A percentile compares a stretch with the other conserved stretches of the same genome.
These are phyloP conservation scores for Cruciata laevipes DNA, from an alignment of 257 asterid genomes.

Conservation along the genomic window DNA sequence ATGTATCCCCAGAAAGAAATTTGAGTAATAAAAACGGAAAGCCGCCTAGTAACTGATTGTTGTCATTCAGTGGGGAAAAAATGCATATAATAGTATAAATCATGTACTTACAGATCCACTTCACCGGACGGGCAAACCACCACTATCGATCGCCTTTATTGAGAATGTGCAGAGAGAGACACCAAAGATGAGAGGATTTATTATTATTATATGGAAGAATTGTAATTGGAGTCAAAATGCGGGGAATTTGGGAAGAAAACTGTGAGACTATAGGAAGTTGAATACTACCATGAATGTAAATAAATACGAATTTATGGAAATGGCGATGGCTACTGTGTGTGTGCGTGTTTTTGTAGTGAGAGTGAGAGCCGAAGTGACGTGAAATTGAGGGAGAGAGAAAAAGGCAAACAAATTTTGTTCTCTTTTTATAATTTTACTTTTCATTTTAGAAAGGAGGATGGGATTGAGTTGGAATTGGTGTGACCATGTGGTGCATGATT, in stretches of 20 bases:
- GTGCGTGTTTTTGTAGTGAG: background rate
- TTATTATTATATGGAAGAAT: background rate
- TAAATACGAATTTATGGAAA: background rate
- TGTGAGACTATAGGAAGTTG: background rate
- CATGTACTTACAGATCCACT: conserved; percentile 28
- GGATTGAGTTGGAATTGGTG: conserved; percentile 12
- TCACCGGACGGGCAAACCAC: conserved; percentile 27
- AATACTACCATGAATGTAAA: background rate
- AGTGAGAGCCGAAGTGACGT: background rate
- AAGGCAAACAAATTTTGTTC: background rate
- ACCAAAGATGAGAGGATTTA: background rate
- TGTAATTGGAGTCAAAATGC: background rate
- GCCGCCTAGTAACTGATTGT: background rate
- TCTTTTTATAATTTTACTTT: background rate
- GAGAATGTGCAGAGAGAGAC: background rate
- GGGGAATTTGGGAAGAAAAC: background rate
- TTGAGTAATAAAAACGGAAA: background rate
- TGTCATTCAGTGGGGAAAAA: background rate
- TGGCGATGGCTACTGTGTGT: background rate
- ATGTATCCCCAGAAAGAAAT: background rate
- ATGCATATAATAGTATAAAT: background rate
- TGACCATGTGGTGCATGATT: conserved; percentile 34
- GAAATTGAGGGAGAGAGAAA: conserved; percentile 1
- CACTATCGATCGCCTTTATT: conserved; percentile 14
- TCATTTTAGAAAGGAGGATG: background rate